Percentiles rank a stretch among this genome's conserved stretches.
Evolutionary conservation across 2,329 filamentous ascomycete genomes (phyloP).

Genomic region (Fusarium tuaranense): DNA sequence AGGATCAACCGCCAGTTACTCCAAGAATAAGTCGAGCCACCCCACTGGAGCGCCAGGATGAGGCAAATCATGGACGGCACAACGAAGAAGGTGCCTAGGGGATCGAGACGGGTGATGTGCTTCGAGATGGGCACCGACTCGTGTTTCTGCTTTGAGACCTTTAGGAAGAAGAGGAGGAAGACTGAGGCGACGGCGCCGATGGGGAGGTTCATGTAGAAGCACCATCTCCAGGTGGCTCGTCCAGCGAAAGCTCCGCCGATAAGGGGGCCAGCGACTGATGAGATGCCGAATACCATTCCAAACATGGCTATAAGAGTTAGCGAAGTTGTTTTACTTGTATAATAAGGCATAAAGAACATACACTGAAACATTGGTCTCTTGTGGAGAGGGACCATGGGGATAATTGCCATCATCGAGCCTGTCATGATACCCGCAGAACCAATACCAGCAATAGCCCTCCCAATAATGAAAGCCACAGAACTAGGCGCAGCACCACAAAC

Average conservation of each 20-base stretch:
- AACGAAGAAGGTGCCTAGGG: slow-evolving; percentile 69
- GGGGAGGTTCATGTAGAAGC: slow-evolving; percentile 70
- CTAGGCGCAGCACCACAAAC: slow-evolving; percentile 67
- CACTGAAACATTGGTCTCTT: slow-evolving; percentile 70
- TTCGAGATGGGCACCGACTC: slow-evolving; percentile 49
- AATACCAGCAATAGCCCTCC: slow-evolving; percentile 67
- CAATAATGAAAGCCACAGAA: slow-evolving; percentile 66
- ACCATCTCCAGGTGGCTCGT: slow-evolving; percentile 64
- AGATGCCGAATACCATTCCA: slow-evolving; percentile 66
- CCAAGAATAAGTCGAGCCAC: slow-evolving; percentile 66
- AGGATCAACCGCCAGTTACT: slow-evolving; percentile 63
- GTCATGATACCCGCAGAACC: slow-evolving; percentile 70
- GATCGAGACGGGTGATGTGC: slow-evolving; percentile 67
- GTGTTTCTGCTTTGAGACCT: slow-evolving; percentile 51
- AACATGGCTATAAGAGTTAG: slow-evolving; percentile 57
- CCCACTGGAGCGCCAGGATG: slow-evolving; percentile 73
- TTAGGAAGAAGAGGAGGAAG: slow-evolving; percentile 62
- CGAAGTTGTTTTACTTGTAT: neutral
- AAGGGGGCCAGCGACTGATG: slow-evolving; percentile 65
- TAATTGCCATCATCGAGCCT: slow-evolving; percentile 67
- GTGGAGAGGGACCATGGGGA: slow-evolving; percentile 69
- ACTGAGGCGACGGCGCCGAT: slow-evolving; percentile 64
- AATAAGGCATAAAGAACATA: slow-evolving; percentile 19
- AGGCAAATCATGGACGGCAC: slow-evolving; percentile 70
- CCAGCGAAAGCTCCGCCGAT: slow-evolving; percentile 66